Conservation (phyloP, 2,329 filamentous ascomycete species). For the Ophiocordyceps camponoti-leonardi region DNA sequence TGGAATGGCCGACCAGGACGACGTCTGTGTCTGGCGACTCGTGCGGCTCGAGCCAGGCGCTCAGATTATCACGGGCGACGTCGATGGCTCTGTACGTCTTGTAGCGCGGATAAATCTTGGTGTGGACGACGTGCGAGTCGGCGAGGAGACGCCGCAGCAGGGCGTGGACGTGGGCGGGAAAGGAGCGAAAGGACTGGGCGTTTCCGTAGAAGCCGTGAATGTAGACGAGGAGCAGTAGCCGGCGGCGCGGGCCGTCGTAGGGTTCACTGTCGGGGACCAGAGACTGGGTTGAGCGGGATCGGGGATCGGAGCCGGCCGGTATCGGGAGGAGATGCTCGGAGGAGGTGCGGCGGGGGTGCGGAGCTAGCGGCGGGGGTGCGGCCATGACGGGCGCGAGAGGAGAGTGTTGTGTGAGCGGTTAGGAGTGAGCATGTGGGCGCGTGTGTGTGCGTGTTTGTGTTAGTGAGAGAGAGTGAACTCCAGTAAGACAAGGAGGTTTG, state of each 20-base stretch:
- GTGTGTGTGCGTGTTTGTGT: too few relatives aligned
- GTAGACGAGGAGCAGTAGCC: constrained; percentile 59
- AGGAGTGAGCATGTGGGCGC: too few relatives aligned
- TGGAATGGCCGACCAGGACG: constrained; percentile 72
- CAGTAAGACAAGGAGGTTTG: not conserved
- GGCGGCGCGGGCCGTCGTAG: constrained; percentile 18
- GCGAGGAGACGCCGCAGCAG: constrained; percentile 48
- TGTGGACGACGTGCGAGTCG: constrained; percentile 65
- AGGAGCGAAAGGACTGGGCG: constrained; percentile 72
- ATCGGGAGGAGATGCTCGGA: not conserved
- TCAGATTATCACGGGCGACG: constrained; percentile 68
- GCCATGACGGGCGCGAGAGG: not conserved
- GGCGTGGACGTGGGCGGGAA: constrained; percentile 74
- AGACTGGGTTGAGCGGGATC: constrained; percentile 30
- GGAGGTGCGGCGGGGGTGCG: not conserved
- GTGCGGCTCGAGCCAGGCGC: constrained; percentile 63
- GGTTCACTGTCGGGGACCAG: constrained; percentile 12
- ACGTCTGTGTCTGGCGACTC: constrained; percentile 60
- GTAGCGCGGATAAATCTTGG: constrained; percentile 72
- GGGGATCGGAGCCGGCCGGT: constrained; percentile 20
- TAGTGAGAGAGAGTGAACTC: too few relatives aligned
- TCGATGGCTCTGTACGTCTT: constrained; percentile 57
- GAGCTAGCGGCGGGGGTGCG: not conserved
- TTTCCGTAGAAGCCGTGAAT: constrained; percentile 86
- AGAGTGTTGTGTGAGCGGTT: too few relatives aligned